Evolutionary conservation across 1,284 basidiomycete genomes (phyloP).

Genomic region (Ceratobasidium sp.): DNA sequence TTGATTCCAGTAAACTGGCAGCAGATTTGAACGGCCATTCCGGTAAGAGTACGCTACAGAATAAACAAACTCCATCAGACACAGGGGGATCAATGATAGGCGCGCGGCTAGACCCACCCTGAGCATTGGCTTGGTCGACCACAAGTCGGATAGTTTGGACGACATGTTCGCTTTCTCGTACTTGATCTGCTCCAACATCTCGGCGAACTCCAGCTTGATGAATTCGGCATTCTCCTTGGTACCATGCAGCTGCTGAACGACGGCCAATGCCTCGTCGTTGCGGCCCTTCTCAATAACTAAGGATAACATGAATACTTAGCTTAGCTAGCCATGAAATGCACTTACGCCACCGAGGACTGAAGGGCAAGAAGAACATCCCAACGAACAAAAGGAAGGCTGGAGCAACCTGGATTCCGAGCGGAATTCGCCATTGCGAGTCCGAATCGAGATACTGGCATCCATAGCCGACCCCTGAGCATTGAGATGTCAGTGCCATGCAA

Average conservation of each 20-base stretch:
- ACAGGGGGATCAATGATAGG: too few species aligned
- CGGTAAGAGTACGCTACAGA: slow-evolving; percentile 51
- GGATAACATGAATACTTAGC: background rate
- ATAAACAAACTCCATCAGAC: background rate
- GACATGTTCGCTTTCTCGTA: slow-evolving; percentile 45
- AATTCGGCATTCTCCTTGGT: slow-evolving; percentile 48
- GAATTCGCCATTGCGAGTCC: slow-evolving; percentile 52
- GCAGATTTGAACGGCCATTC: slow-evolving; percentile 53
- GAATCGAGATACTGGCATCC: slow-evolving; percentile 53
- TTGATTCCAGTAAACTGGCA: slow-evolving; percentile 57
- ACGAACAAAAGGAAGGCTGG: slow-evolving; percentile 51
- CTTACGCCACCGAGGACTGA: slow-evolving; percentile 55
- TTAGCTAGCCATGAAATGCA: background rate
- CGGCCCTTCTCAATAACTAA: slow-evolving; percentile 51
- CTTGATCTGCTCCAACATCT: slow-evolving; percentile 51
- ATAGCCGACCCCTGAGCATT: slow-evolving; percentile 53
- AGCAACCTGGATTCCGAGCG: slow-evolving; percentile 45
- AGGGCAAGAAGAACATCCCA: slow-evolving; percentile 56
- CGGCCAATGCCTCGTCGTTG: slow-evolving; percentile 50
- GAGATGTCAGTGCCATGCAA: slow-evolving; percentile 8
- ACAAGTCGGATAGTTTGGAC: slow-evolving; percentile 42
- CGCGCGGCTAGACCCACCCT: slow-evolving; percentile 1
- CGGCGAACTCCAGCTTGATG: slow-evolving; percentile 51
- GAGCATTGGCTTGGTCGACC: slow-evolving; percentile 46
- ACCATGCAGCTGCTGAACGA: slow-evolving; percentile 51